Evolutionary conservation across 129 eudicot species (phyloP).

Genomic region (Centrapalus pauciflorus): DNA sequence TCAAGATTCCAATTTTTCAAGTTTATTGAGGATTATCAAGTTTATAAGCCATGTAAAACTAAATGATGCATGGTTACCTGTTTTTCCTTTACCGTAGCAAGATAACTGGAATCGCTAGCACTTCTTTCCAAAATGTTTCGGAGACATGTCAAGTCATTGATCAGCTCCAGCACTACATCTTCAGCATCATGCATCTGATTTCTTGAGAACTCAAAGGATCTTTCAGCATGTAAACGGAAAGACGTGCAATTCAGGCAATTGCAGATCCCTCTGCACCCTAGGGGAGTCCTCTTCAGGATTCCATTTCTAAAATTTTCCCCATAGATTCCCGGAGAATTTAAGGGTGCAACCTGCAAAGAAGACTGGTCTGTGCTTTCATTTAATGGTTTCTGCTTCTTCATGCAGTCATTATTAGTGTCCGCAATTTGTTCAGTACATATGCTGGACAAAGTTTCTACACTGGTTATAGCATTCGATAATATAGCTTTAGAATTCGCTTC

Average conservation of each 20-base stretch:
- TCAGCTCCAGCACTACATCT: constrained; percentile 55
- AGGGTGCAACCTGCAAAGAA: constrained; percentile 5
- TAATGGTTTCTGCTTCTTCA: constrained; percentile 11
- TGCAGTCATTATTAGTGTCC: constrained; percentile 6
- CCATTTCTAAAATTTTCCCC: constrained; percentile 30
- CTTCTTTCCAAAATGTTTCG: constrained; percentile 42
- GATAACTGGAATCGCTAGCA: constrained; percentile 1
- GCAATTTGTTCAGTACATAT: constrained; percentile 12
- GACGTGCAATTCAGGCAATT: constrained; percentile 67
- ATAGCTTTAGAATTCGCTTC: constrained; percentile 17
- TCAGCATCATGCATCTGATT: constrained; percentile 79
- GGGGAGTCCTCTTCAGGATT: constrained; percentile 55
- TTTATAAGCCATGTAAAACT: background rate
- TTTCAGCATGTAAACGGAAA: constrained; percentile 74
- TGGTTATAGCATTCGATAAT: background rate
- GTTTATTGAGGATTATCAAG: no score
- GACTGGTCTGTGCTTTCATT: constrained; percentile 19
- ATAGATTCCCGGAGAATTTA: constrained; percentile 6
- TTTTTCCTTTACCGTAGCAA: constrained; percentile 9
- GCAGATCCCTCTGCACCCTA: constrained; percentile 80
- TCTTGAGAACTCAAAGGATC: constrained; percentile 72
- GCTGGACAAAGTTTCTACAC: constrained; percentile 10
- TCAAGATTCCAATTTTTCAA: no score
- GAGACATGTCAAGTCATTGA: constrained; percentile 42
- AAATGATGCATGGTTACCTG: constrained; percentile 18